These are phyloP conservation scores for Eucalyptus polybractea DNA, from an alignment of 345 rosid species.

Conservation along the genomic window DNA sequence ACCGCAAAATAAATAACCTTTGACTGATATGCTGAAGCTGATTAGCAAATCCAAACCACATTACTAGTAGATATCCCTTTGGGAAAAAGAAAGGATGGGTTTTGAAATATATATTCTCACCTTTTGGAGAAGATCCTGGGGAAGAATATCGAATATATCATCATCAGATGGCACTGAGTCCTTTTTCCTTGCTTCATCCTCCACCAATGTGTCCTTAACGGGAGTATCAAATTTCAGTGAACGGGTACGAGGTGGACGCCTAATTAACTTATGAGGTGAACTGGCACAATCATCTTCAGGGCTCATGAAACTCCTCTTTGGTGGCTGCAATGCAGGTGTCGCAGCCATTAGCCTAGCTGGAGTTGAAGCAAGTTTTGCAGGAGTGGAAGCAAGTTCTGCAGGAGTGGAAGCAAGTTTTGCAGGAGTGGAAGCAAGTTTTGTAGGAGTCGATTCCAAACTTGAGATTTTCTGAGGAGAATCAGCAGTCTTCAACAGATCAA, in stretches of 20 bases:
- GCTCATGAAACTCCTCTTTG: constrained; percentile 40
- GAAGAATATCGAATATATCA: background rate
- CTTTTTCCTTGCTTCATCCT: constrained; percentile 29
- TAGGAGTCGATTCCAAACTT: constrained; percentile 38
- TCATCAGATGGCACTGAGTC: constrained; percentile 24
- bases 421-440: constrained; percentile 55
- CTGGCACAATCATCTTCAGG: constrained; percentile 33
- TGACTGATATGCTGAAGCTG: background rate
- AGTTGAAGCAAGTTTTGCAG: constrained; percentile 49
- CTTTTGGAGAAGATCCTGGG: background rate
- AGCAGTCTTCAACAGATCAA: background rate
- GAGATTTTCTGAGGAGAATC: constrained; percentile 13
- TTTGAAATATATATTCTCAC: background rate
- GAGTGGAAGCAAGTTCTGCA: constrained; percentile 51
- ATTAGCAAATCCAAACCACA: background rate
- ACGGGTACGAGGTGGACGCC: constrained; percentile 47
- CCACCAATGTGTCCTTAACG: constrained; percentile 5
- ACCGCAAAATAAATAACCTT: background rate
- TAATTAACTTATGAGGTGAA: constrained; percentile 35
- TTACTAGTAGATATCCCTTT: background rate
- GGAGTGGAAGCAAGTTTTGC: constrained; percentile 60
- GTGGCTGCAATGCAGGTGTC: constrained; percentile 20
- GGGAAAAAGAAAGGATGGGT: background rate
- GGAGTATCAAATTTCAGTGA: constrained; percentile 53
- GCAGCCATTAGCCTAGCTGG: constrained; percentile 34